Evolutionary conservation across 2,329 filamentous ascomycete species (phyloP).

Genomic region (Pleochaeta shiraiana): DNA sequence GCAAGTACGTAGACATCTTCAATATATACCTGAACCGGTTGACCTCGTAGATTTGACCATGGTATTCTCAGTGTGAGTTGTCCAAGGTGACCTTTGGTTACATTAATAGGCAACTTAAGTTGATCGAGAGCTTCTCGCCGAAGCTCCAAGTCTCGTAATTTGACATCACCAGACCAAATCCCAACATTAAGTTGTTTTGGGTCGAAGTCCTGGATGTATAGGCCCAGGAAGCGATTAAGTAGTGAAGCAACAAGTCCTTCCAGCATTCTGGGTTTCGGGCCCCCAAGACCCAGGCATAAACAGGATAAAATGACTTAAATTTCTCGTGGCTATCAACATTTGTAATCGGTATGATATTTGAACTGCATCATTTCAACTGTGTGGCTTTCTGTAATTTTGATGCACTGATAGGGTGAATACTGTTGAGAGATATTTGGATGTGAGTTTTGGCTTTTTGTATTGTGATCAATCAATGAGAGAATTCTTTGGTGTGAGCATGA

Average conservation of each 20-base stretch:
- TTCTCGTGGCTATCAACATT: no score
- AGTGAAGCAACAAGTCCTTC: conserved; percentile 92
- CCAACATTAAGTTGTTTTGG: conserved; percentile 94
- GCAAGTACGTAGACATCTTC: conserved; percentile 94
- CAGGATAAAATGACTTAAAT: no score
- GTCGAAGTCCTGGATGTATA: conserved; percentile 99
- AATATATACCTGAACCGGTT: conserved; percentile 85
- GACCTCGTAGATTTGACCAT: conserved; percentile 90
- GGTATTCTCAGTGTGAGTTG: conserved; percentile 83
- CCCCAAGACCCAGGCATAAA: no score
- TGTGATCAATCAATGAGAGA: no score
- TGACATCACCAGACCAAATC: conserved; percentile 98
- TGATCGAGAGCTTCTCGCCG: conserved; percentile 92
- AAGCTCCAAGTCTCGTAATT: conserved; percentile 77
- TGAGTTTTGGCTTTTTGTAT: no score
- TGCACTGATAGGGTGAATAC: no score
- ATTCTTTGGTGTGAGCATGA: no score
- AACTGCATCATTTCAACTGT: no score
- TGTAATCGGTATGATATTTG: no score
- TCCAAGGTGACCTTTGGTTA: conserved; percentile 85
- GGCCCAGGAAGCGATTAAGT: conserved; percentile 97
- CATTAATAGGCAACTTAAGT: conserved; percentile 88
- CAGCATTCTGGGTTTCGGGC: conserved; percentile 48
- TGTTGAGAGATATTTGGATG: no score
- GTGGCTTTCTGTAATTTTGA: no score